phyloP scores from a whole-genome alignment of 2,329 filamentous ascomycete species.

The Endoconidiophora laricicola region DNA sequence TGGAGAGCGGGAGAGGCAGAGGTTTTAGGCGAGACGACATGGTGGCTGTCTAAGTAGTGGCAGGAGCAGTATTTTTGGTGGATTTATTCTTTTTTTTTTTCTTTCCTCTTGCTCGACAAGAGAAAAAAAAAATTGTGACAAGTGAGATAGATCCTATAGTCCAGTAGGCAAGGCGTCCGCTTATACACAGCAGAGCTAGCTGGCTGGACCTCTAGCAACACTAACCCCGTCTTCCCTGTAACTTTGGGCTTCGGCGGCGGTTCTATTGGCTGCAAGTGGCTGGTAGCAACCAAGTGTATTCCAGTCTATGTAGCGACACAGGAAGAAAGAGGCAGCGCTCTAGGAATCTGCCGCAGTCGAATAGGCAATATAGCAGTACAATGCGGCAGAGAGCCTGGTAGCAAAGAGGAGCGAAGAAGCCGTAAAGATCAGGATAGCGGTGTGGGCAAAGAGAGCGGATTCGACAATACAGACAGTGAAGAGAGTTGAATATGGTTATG shows the following conservation, averaged over 20 bases:
- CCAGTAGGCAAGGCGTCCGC: conserved; percentile 7
- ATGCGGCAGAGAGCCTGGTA: not conserved
- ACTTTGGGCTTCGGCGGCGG: not conserved
- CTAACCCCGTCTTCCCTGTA: not conserved
- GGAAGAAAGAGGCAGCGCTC: not conserved
- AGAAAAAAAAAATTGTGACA: not conserved
- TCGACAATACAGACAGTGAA: too few relatives aligned
- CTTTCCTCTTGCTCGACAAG: conserved; percentile 2
- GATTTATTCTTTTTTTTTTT: not conserved
- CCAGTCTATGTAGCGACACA: not conserved
- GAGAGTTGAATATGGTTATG: too few relatives aligned
- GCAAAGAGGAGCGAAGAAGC: not conserved
- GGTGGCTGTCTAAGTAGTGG: conserved; percentile 10
- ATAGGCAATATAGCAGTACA: not conserved
- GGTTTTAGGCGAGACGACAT: conserved; percentile 37
- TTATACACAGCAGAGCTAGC: conserved; percentile 2
- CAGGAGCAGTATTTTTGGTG: not conserved
- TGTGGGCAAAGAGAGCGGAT: too few relatives aligned
- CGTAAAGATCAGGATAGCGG: not conserved
- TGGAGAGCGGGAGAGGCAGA: conserved; percentile 35
- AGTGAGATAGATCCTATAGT: not conserved
- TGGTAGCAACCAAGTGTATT: not conserved
- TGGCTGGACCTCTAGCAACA: not conserved
- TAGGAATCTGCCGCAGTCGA: not conserved
- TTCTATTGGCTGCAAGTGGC: conserved; percentile 1